Conservation (phyloP, 768 basidiomycete genomes). For the Lactarius akahatsu region DNA sequence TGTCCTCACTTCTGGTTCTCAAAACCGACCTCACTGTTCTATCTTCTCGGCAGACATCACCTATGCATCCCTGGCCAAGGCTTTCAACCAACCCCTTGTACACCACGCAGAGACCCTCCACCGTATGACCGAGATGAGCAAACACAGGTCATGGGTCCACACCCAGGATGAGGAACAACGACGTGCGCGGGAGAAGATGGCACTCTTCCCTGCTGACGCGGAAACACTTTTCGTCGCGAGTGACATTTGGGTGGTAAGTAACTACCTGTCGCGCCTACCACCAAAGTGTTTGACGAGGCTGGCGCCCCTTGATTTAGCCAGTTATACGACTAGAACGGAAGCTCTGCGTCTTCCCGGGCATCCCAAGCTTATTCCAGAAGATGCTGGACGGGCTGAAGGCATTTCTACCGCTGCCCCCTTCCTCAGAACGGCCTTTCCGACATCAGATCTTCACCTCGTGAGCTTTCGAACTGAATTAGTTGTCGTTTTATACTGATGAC, state of each 20-base stretch:
- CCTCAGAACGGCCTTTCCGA: slow-evolving; percentile 67
- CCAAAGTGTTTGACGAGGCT: background rate
- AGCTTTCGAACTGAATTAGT: slow-evolving; percentile 31
- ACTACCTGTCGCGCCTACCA: background rate
- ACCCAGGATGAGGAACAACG: slow-evolving; percentile 73
- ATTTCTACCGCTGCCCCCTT: slow-evolving; percentile 78
- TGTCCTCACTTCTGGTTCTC: background rate
- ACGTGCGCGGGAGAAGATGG: slow-evolving; percentile 83
- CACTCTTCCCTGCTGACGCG: slow-evolving; percentile 74
- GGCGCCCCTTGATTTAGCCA: slow-evolving; percentile 50
- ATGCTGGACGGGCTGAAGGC: slow-evolving; percentile 73
- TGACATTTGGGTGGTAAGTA: slow-evolving; percentile 82
- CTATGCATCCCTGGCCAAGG: slow-evolving; percentile 81
- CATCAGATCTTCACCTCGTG: slow-evolving; percentile 85
- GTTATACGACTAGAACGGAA: slow-evolving; percentile 83
- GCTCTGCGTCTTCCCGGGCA: slow-evolving; percentile 90
- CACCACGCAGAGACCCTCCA: slow-evolving; percentile 77
- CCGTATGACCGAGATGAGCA: slow-evolving; percentile 65
- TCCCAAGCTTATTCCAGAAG: slow-evolving; percentile 79
- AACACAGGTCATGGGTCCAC: slow-evolving; percentile 53
- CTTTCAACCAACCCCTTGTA: slow-evolving; percentile 68
- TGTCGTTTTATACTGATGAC: slow-evolving; percentile 4
- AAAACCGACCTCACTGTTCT: background rate
- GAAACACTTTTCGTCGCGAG: slow-evolving; percentile 78
- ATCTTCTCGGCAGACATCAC: slow-evolving; percentile 65